Evolutionary conservation across 1,284 basidiomycete species (phyloP).

Genomic region (Leccinum huronense): DNA sequence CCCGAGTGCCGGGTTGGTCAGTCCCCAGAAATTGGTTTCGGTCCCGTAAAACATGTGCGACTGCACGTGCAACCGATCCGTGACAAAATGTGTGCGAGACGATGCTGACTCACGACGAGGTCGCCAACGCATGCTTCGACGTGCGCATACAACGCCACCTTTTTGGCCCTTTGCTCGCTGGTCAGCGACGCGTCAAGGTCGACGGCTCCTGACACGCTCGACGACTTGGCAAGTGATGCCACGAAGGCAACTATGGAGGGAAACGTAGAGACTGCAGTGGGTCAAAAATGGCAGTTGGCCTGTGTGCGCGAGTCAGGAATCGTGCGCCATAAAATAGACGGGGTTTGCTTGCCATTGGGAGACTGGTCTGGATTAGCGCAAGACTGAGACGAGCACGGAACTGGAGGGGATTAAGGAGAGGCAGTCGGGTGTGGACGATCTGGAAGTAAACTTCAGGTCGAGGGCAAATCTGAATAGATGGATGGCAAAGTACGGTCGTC

Average conservation of each 20-base stretch:
- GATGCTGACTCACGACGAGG: slow-evolving; percentile 53
- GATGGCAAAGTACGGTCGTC: slow-evolving; percentile 18
- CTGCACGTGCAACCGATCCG: slow-evolving; percentile 31
- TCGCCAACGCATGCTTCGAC: slow-evolving; percentile 66
- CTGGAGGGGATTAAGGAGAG: slow-evolving; percentile 73
- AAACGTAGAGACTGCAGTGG: slow-evolving; percentile 50
- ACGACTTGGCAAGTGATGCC: slow-evolving; percentile 41
- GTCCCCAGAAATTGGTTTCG: slow-evolving; percentile 56
- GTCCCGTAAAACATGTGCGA: slow-evolving; percentile 61
- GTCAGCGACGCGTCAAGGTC: slow-evolving; percentile 49
- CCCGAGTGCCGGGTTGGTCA: slow-evolving; percentile 55
- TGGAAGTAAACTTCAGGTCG: slow-evolving; percentile 87
- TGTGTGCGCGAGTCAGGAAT: slow-evolving; percentile 30
- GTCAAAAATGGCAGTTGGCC: slow-evolving; percentile 70
- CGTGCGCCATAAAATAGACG: neutral
- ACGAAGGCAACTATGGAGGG: slow-evolving; percentile 65
- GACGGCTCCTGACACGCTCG: slow-evolving; percentile 25
- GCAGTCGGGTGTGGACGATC: slow-evolving; percentile 80
- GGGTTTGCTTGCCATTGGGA: slow-evolving; percentile 57
- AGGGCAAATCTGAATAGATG: slow-evolving; percentile 64
- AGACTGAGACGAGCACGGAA: slow-evolving; percentile 66
- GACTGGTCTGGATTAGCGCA: slow-evolving; percentile 71
- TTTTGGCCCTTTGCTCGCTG: slow-evolving; percentile 48
- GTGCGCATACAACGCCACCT: slow-evolving; percentile 61
- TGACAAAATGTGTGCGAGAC: slow-evolving; percentile 4